Evolutionary conservation across 108 stramenopile species (phyloP), one percentile per base, ranked within the genome.

Genomic region (Nitzschia palea): DNA sequence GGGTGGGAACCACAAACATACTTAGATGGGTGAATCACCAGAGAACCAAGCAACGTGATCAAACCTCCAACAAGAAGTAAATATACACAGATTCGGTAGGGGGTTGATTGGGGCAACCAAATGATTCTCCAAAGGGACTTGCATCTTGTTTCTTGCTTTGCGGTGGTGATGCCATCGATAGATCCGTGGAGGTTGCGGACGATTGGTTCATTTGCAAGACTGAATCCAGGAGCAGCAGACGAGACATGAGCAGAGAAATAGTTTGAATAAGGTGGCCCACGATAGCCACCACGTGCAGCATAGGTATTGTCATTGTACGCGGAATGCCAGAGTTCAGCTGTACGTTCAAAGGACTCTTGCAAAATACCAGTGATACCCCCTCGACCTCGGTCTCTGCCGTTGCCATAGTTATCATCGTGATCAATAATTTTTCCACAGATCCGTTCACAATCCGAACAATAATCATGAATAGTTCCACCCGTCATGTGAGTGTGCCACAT

Each of bases 401-500:
- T 12, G 12, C 37, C 37, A 40, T 40, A 40, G 10, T 6, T 10
- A 40, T 40, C 37, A 40, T 40, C 37, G 37, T 40, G 37, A 40
- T 40, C 37, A 12, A 40, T 40, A 40, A 40, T 6, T 12, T 40
- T 40, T 12, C 37, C 37, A 40, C 37, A 40, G 37, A 40, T 40
- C 10, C 6, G 10, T 12, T 40, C 37, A 40, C 37, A 40, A 40
- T 40, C 37, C 10, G 37, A 40, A 40, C 12, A 12, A 40, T 40
- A 40, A 10, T 40, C 10, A 12, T 10, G 37, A 12, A 40, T 6
- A 10, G 37, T 10, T 10, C 37, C 37, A 40, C 37, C 37, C 10
- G 37, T 40, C 22, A 82, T 86, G 72, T 86, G 80, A 22, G 79
- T 82, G 64, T 86, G 85, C 85, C 85, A 86, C 51, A 82, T 77